These are phyloP conservation scores for Mucor irregularis DNA, from an alignment of 371 early-diverging fungal genomes.

Conservation along the genomic window DNA sequence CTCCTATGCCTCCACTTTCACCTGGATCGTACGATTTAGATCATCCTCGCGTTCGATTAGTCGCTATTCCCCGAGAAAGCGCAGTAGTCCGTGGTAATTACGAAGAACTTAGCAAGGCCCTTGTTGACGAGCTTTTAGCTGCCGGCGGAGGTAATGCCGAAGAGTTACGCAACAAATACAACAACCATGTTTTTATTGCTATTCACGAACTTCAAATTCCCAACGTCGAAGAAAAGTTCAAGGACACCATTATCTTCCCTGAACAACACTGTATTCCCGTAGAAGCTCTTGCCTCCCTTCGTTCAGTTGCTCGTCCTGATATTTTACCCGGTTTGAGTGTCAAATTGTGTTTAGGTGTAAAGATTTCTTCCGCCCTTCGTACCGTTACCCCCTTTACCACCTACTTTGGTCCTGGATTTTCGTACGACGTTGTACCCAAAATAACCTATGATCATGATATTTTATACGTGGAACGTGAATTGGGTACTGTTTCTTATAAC, in stretches of 20 bases:
- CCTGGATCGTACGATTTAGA: slow-evolving; percentile 49
- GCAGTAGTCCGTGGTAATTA: slow-evolving; percentile 56
- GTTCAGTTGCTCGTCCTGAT: slow-evolving; percentile 61
- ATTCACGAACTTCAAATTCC: slow-evolving; percentile 71
- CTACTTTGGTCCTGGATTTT: slow-evolving; percentile 65
- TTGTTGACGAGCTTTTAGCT: slow-evolving; percentile 38
- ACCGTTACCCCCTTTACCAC: slow-evolving; percentile 75
- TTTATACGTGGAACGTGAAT: slow-evolving; percentile 53
- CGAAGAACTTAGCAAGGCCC: slow-evolving; percentile 34
- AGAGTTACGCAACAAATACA: slow-evolving; percentile 11
- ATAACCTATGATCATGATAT: slow-evolving; percentile 48
- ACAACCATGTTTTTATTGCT: slow-evolving; percentile 46
- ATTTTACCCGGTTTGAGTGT: slow-evolving; percentile 43
- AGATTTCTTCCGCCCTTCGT: slow-evolving; percentile 71
- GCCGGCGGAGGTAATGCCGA: slow-evolving; percentile 4
- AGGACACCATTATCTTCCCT: slow-evolving; percentile 47
- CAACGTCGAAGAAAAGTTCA: slow-evolving; percentile 56
- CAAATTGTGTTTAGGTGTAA: slow-evolving; percentile 71
- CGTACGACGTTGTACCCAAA: slow-evolving; percentile 48
- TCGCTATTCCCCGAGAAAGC: slow-evolving; percentile 50
- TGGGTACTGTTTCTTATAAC: slow-evolving; percentile 55
- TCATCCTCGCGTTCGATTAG: slow-evolving; percentile 48
- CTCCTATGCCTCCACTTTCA: slow-evolving; percentile 54
- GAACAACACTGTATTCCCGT: slow-evolving; percentile 34
- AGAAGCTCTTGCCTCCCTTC: slow-evolving; percentile 65